Percentiles rank a stretch among this genome's conserved stretches.
phyloP scores from a whole-genome alignment of 108 stramenopile species.

The Cylindrotheca closterium region DNA sequence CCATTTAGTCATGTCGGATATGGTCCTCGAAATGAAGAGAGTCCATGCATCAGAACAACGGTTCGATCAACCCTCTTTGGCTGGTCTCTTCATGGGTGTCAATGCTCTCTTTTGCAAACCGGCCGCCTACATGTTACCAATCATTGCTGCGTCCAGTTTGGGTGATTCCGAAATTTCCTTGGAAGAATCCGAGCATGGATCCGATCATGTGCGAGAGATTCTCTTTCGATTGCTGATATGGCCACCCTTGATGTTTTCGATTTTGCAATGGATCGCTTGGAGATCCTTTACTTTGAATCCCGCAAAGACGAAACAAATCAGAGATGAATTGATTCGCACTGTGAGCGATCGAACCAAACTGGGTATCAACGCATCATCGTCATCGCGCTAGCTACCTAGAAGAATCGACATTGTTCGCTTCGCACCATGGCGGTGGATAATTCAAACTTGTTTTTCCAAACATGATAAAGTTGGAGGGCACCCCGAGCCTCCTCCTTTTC shows the following conservation, averaged over 20 bases:
- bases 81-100: constrained; percentile 49
- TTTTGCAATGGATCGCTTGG: constrained; percentile 45
- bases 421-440: constrained; percentile 16
- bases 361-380: not conserved
- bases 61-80: constrained; percentile 49
- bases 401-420: not conserved
- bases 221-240: constrained; percentile 44
- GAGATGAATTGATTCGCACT: constrained; percentile 11
- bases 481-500: constrained; percentile 11
- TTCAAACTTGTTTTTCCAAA: constrained; percentile 26
- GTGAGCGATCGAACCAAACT: not conserved
- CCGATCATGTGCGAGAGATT: constrained; percentile 14
- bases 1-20: constrained; percentile 54
- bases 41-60: constrained; percentile 42
- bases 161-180: constrained; percentile 13
- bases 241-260: constrained; percentile 47
- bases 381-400: not conserved
- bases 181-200: constrained; percentile 17
- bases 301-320: constrained; percentile 19
- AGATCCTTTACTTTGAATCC: constrained; percentile 38
- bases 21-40: constrained; percentile 54
- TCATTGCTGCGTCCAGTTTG: constrained; percentile 39
- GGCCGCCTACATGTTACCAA: constrained; percentile 35
- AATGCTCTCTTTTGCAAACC: constrained; percentile 65
- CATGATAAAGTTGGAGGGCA: constrained; percentile 11